Evolutionary conservation across 2,329 filamentous ascomycete genomes (phyloP), one percentile per base, ranked within the genome.

Genomic region (Colletotrichum orbiculare): DNA sequence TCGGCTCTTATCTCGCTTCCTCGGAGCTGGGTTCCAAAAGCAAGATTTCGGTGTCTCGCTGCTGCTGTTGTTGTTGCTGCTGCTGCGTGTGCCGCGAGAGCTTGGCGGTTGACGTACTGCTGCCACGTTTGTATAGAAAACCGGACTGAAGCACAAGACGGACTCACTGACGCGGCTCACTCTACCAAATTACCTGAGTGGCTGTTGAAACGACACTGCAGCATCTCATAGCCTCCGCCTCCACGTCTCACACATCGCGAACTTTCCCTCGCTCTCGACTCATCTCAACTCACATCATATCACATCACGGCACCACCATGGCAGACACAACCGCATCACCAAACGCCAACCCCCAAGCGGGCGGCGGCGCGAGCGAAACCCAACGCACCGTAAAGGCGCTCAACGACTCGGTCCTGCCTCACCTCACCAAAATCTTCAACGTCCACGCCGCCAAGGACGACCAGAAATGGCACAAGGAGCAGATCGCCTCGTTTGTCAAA

Each of bases 371-470:
- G 37, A 80, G 78, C 68, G 78, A 78, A 46, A 75, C 78, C 53
- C 71, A 77, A 25, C 79, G 77, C 60, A 73, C 72, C 46, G 74
- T 86, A 69, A 71, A 77, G 43, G 74, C 77, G 25, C 65, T 87
- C 47, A 78, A 80, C 68, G 69, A 76, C 5, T 71, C 77, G 7
- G 69, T 83, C 37, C 69, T 82, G 42, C 68, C 73, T 8, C 79
- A 84, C 59, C 76, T 87, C 15, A 76, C 80, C 69, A 77, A 76
- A 60, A 77, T 87, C 55, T 87, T 83, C 73, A 71, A 77, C 43
- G 71, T 75, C 17, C 79, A 85, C 60, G 79, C 79, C 63, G 78
- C 78, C 54, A 69, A 73, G 9, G 72, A 75, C 6, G 73, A 78
- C 46, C 75, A 77, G 41, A 71, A 67, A 48, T 87, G 85, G 85